Evolutionary conservation across 2,329 filamentous ascomycete species (phyloP), one percentile per base, ranked within the genome.

Genomic region (Nakataea oryzae): DNA sequence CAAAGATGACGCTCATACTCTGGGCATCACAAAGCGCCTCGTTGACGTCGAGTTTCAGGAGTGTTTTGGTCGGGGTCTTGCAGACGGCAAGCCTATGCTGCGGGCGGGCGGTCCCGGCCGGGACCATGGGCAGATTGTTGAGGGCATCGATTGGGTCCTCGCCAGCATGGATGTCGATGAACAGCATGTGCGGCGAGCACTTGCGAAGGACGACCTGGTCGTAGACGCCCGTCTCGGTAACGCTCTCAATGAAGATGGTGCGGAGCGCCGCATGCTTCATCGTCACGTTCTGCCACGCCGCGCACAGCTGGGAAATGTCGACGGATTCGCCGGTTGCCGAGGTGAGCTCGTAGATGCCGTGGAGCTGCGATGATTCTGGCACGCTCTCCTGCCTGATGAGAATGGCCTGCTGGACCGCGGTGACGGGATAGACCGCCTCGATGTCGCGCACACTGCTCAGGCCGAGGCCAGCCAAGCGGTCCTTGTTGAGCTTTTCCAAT

Each of bases 71-170:
- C 0, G 72, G 67, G 0, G 76, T 75, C 62, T 76, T 76, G 63
- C 80, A 82, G 29, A 83, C 78, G 0, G 79, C 77, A 3, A 83
- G 74, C 29, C 81, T 71, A 66, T 83, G 81, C 29, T 77, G 76
- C 11, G 81, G 79, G 58, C 78, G 75, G 67, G 74, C 66, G 64
- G 69, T 63, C 47, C 62, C 72, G 58, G 63, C 68, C 47, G 71
- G 72, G 57, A 82, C 67, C 7, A 75, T 71, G 0, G 80, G 78
- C 0, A 82, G 68, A 12, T 73, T 76, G 62, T 73, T 72, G 57
- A 79, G 72, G 21, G 76, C 66, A 61, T 72, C 64, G 64, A 76
- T 65, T 62, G 75, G 69, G 66, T 79, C 68, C 66, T 77, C 69
- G 62, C 74, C 63, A 58, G 74, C 67, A 0, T 71, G 71, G 2